Percentiles rank a stretch among this genome's conserved stretches.
phyloP scores from a whole-genome alignment of 2,329 filamentous ascomycete species.

The Pseudomassariella vexata region DNA sequence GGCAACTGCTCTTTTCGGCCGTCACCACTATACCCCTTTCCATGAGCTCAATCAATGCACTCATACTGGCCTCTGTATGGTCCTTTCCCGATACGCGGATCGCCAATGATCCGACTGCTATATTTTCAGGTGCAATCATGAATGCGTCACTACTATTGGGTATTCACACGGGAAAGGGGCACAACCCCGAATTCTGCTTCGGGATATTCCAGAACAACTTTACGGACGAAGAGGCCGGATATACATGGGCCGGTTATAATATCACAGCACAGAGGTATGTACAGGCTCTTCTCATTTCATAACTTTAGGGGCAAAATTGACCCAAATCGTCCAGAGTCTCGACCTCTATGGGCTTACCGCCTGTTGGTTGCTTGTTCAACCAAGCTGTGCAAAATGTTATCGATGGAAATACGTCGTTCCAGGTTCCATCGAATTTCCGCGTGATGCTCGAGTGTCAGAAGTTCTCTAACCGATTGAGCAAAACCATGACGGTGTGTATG shows the following conservation, averaged over 20 bases:
- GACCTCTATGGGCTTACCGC: slow-evolving; percentile 39
- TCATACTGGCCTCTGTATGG: slow-evolving; percentile 47
- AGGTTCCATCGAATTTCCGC: slow-evolving; percentile 37
- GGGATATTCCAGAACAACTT: slow-evolving; percentile 36
- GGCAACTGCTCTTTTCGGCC: slow-evolving; percentile 38
- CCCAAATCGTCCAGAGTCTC: slow-evolving; percentile 22
- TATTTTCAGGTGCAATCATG: slow-evolving; percentile 39
- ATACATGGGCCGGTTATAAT: slow-evolving; percentile 48
- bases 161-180: slow-evolving; percentile 46
- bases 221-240: slow-evolving; percentile 45
- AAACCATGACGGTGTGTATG: slow-evolving; percentile 40
- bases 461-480: slow-evolving; percentile 43
- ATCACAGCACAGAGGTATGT: slow-evolving; percentile 43
- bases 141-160: slow-evolving; percentile 44
- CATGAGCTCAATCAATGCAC: slow-evolving; percentile 43
- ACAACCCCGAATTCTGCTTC: slow-evolving; percentile 40
- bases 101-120: slow-evolving; percentile 42
- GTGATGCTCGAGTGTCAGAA: slow-evolving; percentile 44
- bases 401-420: slow-evolving; percentile 30
- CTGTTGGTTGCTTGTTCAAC: slow-evolving; percentile 39
- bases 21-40: slow-evolving; percentile 36
- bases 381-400: slow-evolving; percentile 42
- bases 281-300: background rate
- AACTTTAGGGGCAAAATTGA: slow-evolving; percentile 26
- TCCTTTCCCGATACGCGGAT: slow-evolving; percentile 45